These are phyloP conservation scores for Glaciozyma antarctica DNA, from an alignment of 768 basidiomycete genomes.

Conservation along the genomic window DNA sequence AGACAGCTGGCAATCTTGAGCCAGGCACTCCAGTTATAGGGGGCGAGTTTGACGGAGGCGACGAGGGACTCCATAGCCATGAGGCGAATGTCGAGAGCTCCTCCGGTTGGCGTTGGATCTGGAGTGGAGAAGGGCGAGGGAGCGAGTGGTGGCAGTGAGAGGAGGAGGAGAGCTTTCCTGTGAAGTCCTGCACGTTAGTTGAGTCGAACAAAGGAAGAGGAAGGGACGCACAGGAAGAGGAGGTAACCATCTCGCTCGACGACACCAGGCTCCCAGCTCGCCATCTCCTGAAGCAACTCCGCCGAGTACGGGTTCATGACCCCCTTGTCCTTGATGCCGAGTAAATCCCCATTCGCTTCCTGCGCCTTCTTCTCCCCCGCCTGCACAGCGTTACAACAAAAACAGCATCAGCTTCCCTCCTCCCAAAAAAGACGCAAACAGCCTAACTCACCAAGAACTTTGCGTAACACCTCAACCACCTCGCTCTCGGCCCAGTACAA, in stretches of 20 bases:
- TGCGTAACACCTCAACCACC: slow-evolving; percentile 69
- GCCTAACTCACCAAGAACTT: slow-evolving; percentile 75
- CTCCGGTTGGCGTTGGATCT: slow-evolving; percentile 28
- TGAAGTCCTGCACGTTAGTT: background rate
- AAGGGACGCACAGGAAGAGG: slow-evolving; percentile 59
- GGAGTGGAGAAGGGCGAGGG: slow-evolving; percentile 2
- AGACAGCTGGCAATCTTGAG: slow-evolving; percentile 47
- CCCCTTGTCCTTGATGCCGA: slow-evolving; percentile 64
- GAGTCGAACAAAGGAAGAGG: slow-evolving; percentile 17
- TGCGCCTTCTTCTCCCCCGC: slow-evolving; percentile 72
- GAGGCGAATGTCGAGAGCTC: slow-evolving; percentile 64
- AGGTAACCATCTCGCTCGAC: slow-evolving; percentile 63
- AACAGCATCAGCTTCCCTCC: too few species aligned
- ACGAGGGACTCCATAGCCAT: slow-evolving; percentile 76
- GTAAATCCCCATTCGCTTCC: slow-evolving; percentile 57
- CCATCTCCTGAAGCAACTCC: slow-evolving; percentile 54
- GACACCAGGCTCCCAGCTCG: slow-evolving; percentile 37
- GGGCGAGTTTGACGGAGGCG: slow-evolving; percentile 62
- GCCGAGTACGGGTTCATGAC: slow-evolving; percentile 55
- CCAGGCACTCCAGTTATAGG: slow-evolving; percentile 97
- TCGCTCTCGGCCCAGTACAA: slow-evolving; percentile 61
- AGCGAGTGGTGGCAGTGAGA: slow-evolving; percentile 16
- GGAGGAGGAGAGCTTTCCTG: slow-evolving; percentile 73
- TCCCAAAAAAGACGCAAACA: background rate
- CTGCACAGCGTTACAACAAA: slow-evolving; percentile 42